Evolutionary conservation across 129 eudicot genomes (phyloP), one percentile per base, ranked within the genome.

Genomic region (Sambucus nigra): DNA sequence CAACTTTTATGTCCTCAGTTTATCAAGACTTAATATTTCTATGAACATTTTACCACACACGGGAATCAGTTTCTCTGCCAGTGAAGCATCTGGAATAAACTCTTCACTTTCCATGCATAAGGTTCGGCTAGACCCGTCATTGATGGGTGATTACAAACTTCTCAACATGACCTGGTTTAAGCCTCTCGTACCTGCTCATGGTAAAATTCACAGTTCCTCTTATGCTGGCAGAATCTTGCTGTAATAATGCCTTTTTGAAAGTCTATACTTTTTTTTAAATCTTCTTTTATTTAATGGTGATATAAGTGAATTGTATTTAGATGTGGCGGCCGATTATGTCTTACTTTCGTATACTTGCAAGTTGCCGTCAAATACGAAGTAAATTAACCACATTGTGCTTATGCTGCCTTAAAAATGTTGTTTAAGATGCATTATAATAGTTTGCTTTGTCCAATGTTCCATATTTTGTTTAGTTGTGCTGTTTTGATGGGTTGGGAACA

Each of bases 81-180:
- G 47, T 48, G 89, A 80, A 66, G 89, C 75, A 62, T 77, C 88
- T 55, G 67, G 38, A 51, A 74, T 91, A 69, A 85, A 91, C 68
- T 76, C 89, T 50, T 79, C 95, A 10, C 80, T 91, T 27, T 66
- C 73, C 25, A 66, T 55, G 72, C 98, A 86, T 69, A 85, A 74
- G 74, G 76, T 86, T 56, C 86, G 44, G 40, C 72, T 86, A 19
- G 85, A 89, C 69, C 89, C 98, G 55, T 32, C 55, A 41, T 70
- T 91, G 53, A 87, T 86, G 35, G 89, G 86, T 53, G 98, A 76
- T 59, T 91, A 91, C 63, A 69, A 79, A 41, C 81, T 91, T 57
- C 95, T 91, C 53, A 91, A 86, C 65, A 23, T 91, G 46, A 91
- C 98, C 54, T 85, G 94, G 94, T 86, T 81, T 68, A 73, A 72